These are phyloP conservation scores for Ciborinia camelliae DNA, from an alignment of 2,329 filamentous ascomycete genomes.

Conservation along the genomic window DNA sequence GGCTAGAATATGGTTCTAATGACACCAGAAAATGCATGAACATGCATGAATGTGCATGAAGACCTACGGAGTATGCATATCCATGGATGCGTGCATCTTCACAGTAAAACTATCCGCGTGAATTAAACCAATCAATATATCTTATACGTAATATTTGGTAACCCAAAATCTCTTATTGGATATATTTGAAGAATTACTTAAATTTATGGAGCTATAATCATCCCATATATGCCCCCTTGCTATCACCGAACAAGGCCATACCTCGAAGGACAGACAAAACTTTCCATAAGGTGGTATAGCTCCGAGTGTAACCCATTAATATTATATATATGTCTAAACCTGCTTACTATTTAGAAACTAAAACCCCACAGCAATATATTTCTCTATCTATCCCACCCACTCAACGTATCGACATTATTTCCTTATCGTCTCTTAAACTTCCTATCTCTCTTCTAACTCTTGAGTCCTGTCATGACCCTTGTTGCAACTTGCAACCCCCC, in stretches of 20 bases:
- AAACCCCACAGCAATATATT: too few species aligned
- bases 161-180: constrained; percentile 8
- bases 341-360: too few species aligned
- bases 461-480: too few species aligned
- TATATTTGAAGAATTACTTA: background rate
- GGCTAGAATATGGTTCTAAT: background rate
- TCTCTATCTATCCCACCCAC: constrained; percentile 6
- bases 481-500: background rate
- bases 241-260: too few species aligned
- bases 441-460: background rate
- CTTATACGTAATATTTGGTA: constrained; percentile 20
- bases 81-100: constrained; percentile 9
- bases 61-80: too few species aligned
- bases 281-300: too few species aligned
- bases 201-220: constrained; percentile 5
- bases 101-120: background rate
- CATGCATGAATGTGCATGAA: background rate
- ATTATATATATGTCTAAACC: too few species aligned
- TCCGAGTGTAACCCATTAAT: too few species aligned
- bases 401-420: constrained; percentile 9
- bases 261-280: too few species aligned
- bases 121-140: constrained; percentile 13
- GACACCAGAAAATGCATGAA: constrained; percentile 17
- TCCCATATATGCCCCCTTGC: constrained; percentile 7
- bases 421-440: constrained; percentile 10